Evolutionary conservation across 352 stramenopile species (phyloP), one percentile per base, ranked within the genome.

Genomic region (Globisporangium yorkense): DNA sequence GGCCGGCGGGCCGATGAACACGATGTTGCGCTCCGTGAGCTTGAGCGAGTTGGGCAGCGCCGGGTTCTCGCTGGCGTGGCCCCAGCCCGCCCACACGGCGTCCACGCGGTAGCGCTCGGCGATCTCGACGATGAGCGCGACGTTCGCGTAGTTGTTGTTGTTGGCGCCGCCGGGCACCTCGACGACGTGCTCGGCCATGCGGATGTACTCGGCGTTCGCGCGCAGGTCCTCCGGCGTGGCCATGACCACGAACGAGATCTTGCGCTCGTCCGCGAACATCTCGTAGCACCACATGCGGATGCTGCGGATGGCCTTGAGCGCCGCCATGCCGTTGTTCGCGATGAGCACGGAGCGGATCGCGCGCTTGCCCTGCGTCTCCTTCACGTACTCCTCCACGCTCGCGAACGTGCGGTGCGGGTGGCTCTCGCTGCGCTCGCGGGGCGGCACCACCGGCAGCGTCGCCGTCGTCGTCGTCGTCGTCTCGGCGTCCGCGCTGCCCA

Each of bases 111-210:
- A 98, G 16, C 97, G 83, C 55, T 98, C 92, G 15, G 97, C 97
- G 39, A 99, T 97, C 81, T 99, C 95, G 24, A 99, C 91, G 70
- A 99, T 99, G 29, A 99, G 86, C 45, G 87, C 88, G 16, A 99
- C 97, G 79, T 99, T 99, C 68, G 97, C 97, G 75, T 99, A 99
- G 84, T 99, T 99, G 91, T 99, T 98, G 84, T 99, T 99, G 87
- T 99, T 99, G 52, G 96, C 97, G 54, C 98, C 98, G 54, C 97
- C 97, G 21, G 97, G 98, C 51, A 99, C 98, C 73, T 99, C 97
- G 31, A 99, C 96, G 49, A 99, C 97, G 67, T 99, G 90, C 72
- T 99, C 97, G 51, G 94, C 97, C 96, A 99, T 99, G 61, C 98
- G 96, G 67, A 99, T 99, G 83, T 99, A 99, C 82, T 99, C 98